phyloP scores from a whole-genome alignment of 1,284 basidiomycete genomes.

The Hypsizygus ulmarius region DNA sequence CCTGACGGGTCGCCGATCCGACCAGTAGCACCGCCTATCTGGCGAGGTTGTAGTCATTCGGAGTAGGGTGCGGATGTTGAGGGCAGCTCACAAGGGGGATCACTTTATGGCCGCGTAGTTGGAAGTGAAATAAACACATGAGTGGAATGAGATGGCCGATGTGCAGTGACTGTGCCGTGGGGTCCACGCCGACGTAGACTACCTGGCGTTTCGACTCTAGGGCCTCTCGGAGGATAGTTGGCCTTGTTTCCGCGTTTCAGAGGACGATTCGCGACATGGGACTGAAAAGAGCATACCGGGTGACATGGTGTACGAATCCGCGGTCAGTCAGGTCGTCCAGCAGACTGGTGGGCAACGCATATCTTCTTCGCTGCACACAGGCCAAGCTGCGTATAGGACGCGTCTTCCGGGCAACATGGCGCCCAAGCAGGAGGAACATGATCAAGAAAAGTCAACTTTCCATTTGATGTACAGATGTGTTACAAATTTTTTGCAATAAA shows the following conservation, averaged over 20 bases:
- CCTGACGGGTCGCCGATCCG: constrained; percentile 98
- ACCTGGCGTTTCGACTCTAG: constrained; percentile 43
- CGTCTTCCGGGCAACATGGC: constrained; percentile 4
- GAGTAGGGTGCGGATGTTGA: not conserved
- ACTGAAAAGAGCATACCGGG: constrained; percentile 30
- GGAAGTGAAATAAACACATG: constrained; percentile 85
- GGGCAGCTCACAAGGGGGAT: constrained; percentile 71
- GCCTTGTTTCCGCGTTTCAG: constrained; percentile 23
- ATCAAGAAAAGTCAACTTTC: constrained; percentile 1
- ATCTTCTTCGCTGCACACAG: constrained; percentile 13
- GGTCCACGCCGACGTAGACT: constrained; percentile 91
- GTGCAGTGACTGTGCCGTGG: constrained; percentile 86
- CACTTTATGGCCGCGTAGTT: constrained; percentile 74
- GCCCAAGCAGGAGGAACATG: constrained; percentile 14
- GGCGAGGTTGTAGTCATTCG: constrained; percentile 6
- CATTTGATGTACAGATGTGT: constrained; percentile 19
- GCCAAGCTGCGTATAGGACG: constrained; percentile 1
- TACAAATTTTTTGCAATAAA: constrained; percentile 38
- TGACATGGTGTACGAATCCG: constrained; percentile 49
- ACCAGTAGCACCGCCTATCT: constrained; percentile 97
- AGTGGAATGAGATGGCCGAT: constrained; percentile 93
- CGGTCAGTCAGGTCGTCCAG: constrained; percentile 41
- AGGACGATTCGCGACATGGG: not conserved
- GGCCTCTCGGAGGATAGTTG: constrained; percentile 36
- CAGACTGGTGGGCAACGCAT: constrained; percentile 22